phyloP scores from a whole-genome alignment of 805 yeast species.

The Kuraishia floccosa region DNA sequence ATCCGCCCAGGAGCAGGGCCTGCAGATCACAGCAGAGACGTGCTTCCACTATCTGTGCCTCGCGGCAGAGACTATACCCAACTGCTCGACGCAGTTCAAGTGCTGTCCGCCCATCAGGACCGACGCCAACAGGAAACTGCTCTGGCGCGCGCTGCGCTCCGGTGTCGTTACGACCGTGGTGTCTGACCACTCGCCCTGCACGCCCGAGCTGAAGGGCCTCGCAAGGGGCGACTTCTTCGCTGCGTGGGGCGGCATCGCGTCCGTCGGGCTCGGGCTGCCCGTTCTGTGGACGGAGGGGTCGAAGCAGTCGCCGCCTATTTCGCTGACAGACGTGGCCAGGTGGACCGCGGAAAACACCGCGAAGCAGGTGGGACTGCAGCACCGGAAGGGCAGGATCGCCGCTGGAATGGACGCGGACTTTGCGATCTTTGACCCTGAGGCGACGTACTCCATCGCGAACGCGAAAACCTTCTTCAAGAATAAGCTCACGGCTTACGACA shows the following conservation, averaged over 20 bases:
- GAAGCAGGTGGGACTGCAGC: slow-evolving; percentile 65
- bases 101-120: slow-evolving; percentile 94
- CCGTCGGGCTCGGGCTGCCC: slow-evolving; percentile 86
- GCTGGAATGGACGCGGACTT: slow-evolving; percentile 86
- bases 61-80: slow-evolving; percentile 66
- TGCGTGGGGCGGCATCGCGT: slow-evolving; percentile 96
- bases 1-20: slow-evolving; percentile 44
- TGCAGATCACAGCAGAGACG: slow-evolving; percentile 79
- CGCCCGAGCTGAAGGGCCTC: slow-evolving; percentile 78
- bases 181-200: slow-evolving; percentile 93
- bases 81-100: slow-evolving; percentile 73
- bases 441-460: slow-evolving; percentile 37
- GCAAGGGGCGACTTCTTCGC: slow-evolving; percentile 78
- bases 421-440: slow-evolving; percentile 63
- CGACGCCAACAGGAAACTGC: slow-evolving; percentile 52
- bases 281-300: slow-evolving; percentile 68
- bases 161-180: slow-evolving; percentile 75
- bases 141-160: slow-evolving; percentile 70
- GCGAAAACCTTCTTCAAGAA: slow-evolving; percentile 63
- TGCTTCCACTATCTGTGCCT: slow-evolving; percentile 87
- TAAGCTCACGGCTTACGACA: slow-evolving; percentile 82
- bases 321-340: slow-evolving; percentile 49
- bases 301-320: slow-evolving; percentile 36
- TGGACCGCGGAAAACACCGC: slow-evolving; percentile 88
- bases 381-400: slow-evolving; percentile 60